Evolutionary conservation across 352 stramenopile species (phyloP).

Genomic region (Phytopythium litorale): DNA sequence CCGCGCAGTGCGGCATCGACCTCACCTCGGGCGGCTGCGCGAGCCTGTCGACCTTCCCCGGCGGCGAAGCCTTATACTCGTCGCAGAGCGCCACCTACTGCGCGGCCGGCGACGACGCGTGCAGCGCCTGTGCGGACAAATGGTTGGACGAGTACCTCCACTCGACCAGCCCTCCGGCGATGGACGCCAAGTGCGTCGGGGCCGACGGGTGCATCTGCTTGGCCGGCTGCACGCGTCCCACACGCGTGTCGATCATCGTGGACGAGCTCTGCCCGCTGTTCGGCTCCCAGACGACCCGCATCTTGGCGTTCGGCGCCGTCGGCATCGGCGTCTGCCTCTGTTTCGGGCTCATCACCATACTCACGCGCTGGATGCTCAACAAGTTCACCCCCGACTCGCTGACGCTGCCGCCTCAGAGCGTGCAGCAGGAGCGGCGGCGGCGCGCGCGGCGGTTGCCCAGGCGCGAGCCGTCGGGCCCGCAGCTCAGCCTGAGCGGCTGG

Average conservation of each 20-base stretch:
- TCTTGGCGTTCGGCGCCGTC: constrained; percentile 20
- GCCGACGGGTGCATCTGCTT: constrained; percentile 39
- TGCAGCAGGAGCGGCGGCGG: neutral
- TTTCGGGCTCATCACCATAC: neutral
- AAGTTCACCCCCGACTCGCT: neutral
- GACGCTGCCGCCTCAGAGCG: constrained; percentile 1
- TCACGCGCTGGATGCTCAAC: constrained; percentile 5
- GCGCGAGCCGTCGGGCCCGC: constrained; percentile 11
- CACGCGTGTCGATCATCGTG: constrained; percentile 19
- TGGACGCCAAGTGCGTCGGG: constrained; percentile 21
- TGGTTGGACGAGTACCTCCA: constrained; percentile 19
- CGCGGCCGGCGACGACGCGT: constrained; percentile 20
- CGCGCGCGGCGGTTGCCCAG: neutral
- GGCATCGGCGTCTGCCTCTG: constrained; percentile 7
- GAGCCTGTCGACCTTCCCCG: constrained; percentile 1
- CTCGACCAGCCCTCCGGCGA: neutral
- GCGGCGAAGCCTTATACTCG: constrained; percentile 14
- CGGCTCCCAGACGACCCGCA: constrained; percentile 15
- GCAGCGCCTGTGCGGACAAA: constrained; percentile 16
- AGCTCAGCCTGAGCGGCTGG: constrained; percentile 48
- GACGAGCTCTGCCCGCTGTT: constrained; percentile 21
- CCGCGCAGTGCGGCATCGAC: constrained; percentile 26
- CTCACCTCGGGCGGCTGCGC: constrained; percentile 25
- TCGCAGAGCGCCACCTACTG: constrained; percentile 39
- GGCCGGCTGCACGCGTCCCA: constrained; percentile 24